A percentile compares a stretch with the other conserved stretches of the same genome.
Evolutionary conservation across 208 protist genomes (phyloP).

Genomic region (Zelonia costaricensis): DNA sequence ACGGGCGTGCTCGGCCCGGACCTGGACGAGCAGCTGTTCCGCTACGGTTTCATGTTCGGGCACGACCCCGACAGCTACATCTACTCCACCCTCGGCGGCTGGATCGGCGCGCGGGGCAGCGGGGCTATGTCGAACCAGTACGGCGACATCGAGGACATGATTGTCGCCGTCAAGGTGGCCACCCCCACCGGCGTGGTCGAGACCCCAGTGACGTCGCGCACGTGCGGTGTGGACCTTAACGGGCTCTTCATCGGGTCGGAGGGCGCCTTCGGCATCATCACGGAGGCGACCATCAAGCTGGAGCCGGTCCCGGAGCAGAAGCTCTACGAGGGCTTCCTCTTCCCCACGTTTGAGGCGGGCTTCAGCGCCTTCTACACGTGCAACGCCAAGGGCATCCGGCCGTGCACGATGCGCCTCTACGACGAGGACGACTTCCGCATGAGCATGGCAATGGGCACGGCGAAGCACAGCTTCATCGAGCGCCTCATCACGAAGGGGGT

Average conservation of each 20-base stretch:
- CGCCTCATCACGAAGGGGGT: constrained; percentile 60
- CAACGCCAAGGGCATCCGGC: constrained; percentile 80
- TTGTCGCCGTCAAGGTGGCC: constrained; percentile 90
- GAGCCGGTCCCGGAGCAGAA: constrained; percentile 84
- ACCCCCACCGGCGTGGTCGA: constrained; percentile 91
- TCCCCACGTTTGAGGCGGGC: constrained; percentile 86
- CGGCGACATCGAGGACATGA: constrained; percentile 94
- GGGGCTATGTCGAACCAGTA: constrained; percentile 96
- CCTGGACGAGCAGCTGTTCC: constrained; percentile 83
- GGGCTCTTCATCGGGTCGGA: constrained; percentile 93
- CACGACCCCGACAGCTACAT: constrained; percentile 95
- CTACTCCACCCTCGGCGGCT: constrained; percentile 94
- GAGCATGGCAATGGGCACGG: constrained; percentile 86
- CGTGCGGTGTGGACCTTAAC: constrained; percentile 90
- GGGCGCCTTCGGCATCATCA: constrained; percentile 94
- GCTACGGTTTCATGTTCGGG: constrained; percentile 91
- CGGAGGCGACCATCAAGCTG: constrained; percentile 90
- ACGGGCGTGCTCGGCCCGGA: constrained; percentile 89
- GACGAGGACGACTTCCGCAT: constrained; percentile 92
- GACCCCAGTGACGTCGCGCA: constrained; percentile 78
- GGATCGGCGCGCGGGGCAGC: constrained; percentile 94
- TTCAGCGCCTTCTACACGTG: constrained; percentile 85
- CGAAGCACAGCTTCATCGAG: constrained; percentile 42
- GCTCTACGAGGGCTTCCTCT: constrained; percentile 89
- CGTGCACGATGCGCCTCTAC: constrained; percentile 90